Evolutionary conservation across 2,329 filamentous ascomycete genomes (phyloP).

Genomic region (Fusarium burgessii): DNA sequence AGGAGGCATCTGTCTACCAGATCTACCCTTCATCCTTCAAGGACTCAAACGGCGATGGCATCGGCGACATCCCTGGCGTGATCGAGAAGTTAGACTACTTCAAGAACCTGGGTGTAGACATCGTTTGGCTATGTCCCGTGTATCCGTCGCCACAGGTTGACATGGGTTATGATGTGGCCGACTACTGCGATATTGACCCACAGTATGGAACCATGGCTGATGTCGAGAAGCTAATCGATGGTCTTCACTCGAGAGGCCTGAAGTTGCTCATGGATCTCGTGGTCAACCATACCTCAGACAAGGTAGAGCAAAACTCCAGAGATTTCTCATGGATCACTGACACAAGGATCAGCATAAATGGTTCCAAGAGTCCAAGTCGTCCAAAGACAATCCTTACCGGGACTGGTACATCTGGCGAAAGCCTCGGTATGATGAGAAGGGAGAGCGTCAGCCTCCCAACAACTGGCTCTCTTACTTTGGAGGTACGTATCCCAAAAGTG

Average conservation of each 20-base stretch:
- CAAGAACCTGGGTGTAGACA: slow-evolving; percentile 69
- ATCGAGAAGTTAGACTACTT: slow-evolving; percentile 72
- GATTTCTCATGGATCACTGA: background rate
- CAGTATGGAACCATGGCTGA: slow-evolving; percentile 76
- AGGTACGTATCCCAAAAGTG: slow-evolving; percentile 37
- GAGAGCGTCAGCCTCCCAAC: slow-evolving; percentile 72
- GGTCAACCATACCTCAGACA: slow-evolving; percentile 77
- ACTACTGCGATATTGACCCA: slow-evolving; percentile 73
- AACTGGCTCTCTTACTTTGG: slow-evolving; percentile 74
- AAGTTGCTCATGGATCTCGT: slow-evolving; percentile 80
- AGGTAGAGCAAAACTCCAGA: slow-evolving; percentile 3
- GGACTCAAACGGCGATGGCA: slow-evolving; percentile 68
- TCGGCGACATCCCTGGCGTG: slow-evolving; percentile 72
- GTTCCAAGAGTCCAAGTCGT: slow-evolving; percentile 73
- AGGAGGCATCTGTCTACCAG: slow-evolving; percentile 57
- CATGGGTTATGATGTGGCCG: slow-evolving; percentile 78
- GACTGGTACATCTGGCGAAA: slow-evolving; percentile 71
- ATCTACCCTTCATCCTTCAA: slow-evolving; percentile 70
- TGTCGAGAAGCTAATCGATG: slow-evolving; percentile 70
- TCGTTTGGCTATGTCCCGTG: slow-evolving; percentile 76
- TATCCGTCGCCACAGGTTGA: slow-evolving; percentile 73
- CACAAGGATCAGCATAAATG: slow-evolving; percentile 46
- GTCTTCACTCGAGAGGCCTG: slow-evolving; percentile 71
- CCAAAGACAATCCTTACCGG: slow-evolving; percentile 68
- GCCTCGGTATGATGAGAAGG: slow-evolving; percentile 61